Conservation (phyloP, 2,329 filamentous ascomycete species). For the Cytospora leucostoma region DNA sequence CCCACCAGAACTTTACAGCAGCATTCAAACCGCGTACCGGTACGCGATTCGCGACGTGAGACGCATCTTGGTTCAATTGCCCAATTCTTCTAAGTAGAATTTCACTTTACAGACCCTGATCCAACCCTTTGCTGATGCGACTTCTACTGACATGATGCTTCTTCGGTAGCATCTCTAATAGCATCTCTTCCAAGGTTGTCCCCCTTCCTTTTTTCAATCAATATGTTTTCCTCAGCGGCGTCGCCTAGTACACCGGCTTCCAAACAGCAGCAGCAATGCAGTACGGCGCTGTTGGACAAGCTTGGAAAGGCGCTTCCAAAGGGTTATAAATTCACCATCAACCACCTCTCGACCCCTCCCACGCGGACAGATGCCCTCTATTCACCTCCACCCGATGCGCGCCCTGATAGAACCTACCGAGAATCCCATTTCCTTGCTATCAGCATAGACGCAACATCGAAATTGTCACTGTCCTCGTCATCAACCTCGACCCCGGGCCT, state of each 20-base stretch:
- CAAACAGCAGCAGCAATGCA: slow-evolving; percentile 30
- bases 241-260: slow-evolving; percentile 27
- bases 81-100: neutral
- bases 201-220: slow-evolving; percentile 25
- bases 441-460: slow-evolving; percentile 44
- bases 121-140: neutral
- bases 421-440: slow-evolving; percentile 75
- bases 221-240: slow-evolving; percentile 21
- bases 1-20: neutral
- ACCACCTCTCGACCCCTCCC: slow-evolving; percentile 87
- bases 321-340: slow-evolving; percentile 63
- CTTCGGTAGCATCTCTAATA: neutral
- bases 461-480: neutral
- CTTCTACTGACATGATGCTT: neutral
- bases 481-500: neutral
- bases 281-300: slow-evolving; percentile 39
- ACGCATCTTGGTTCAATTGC: neutral
- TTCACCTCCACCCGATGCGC: slow-evolving; percentile 70
- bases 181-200: slow-evolving; percentile 2
- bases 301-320: slow-evolving; percentile 56
- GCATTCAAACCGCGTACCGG: neutral
- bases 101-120: neutral
- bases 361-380: slow-evolving; percentile 74
- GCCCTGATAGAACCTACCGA: slow-evolving; percentile 77
- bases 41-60: neutral